These are phyloP conservation scores for Sarcodon sp. DNA, from an alignment of 768 basidiomycete species.

Conservation along the genomic window DNA sequence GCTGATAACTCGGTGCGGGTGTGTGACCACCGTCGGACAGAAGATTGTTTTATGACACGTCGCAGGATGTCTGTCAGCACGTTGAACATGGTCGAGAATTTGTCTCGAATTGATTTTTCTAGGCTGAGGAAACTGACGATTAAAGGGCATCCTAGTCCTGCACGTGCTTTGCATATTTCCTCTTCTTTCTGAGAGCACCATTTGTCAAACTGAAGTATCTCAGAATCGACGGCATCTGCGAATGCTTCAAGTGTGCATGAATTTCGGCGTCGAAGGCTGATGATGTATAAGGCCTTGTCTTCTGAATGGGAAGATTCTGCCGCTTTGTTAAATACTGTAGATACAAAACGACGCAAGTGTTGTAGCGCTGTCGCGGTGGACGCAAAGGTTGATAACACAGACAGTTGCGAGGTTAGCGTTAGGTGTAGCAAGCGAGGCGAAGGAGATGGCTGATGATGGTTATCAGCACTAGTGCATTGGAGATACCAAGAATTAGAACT, in stretches of 20 bases:
- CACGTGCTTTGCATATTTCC: constrained; percentile 44
- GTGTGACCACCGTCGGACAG: not conserved
- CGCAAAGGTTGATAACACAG: constrained; percentile 48
- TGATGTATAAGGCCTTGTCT: not conserved
- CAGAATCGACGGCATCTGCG: constrained; percentile 55
- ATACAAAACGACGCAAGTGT: constrained; percentile 51
- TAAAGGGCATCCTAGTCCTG: constrained; percentile 27
- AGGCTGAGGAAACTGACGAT: constrained; percentile 57
- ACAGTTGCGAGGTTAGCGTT: constrained; percentile 51
- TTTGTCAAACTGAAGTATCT: constrained; percentile 41
- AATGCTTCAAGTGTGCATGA: constrained; percentile 73
- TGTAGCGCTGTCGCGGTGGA: constrained; percentile 45
- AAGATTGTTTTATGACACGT: constrained; percentile 15
- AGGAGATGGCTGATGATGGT: constrained; percentile 25
- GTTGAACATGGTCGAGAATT: constrained; percentile 44
- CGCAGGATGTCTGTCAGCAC: constrained; percentile 39
- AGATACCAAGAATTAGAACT: not conserved
- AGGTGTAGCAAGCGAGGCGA: constrained; percentile 55
- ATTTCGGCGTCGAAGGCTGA: constrained; percentile 5
- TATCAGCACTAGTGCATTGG: not conserved
- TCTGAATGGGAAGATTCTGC: constrained; percentile 6
- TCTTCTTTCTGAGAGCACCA: constrained; percentile 69
- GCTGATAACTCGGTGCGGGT: constrained; percentile 7
- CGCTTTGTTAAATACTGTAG: constrained; percentile 27
- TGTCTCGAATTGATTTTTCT: constrained; percentile 43